Evolutionary conservation across 176 grass and related monocot species (phyloP), one percentile per base, ranked within the genome.

Genomic region (Phoenix roebelenii): DNA sequence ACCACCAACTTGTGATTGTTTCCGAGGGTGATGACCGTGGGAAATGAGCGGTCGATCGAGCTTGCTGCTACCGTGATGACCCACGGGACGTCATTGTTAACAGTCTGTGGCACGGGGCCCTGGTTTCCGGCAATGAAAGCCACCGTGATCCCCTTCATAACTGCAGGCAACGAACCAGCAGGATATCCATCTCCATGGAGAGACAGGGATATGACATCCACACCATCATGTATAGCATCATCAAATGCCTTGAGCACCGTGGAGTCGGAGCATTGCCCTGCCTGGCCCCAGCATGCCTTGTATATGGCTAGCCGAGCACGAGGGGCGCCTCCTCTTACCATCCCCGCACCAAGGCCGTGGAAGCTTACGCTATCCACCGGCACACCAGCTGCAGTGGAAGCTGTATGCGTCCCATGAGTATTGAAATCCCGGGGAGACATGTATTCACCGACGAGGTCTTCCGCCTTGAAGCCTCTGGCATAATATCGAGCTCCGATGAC

Each of bases 1-100:
- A 79, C 76, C 76, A 72, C 69, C 20, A 79, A 22, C 18, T 15
- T 79, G 55, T 79, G 69, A 16, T 72, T 79, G 62, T 72, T 79
- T 52, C 76, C 69, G 20, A 79, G 61, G 54, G 76, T 79, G 51
- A 79, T 67, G 63, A 32, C 22, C 6, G 76, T 79, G 22, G 76
- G 69, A 22, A 79, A 79, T 66, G 76, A 79, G 2, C 60, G 76
- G 55, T 78, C 67, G 22, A 66, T 28, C 10, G 63, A 51, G 63
- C 44, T 25, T 16, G 57, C 57, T 5, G 22, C 57, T 5, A 59
- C 57, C 15, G 57, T 59, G 22, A 25, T 59, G 15, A 59, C 23
- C 57, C 57, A 59, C 12, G 22, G 24, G 23, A 25, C 15, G 0
- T 16, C 20, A 29, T 59, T 59, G 5, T 26, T 16, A 16, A 59